Conservation (phyloP, 768 basidiomycete species). For the Lyophyllum shimeji region DNA sequence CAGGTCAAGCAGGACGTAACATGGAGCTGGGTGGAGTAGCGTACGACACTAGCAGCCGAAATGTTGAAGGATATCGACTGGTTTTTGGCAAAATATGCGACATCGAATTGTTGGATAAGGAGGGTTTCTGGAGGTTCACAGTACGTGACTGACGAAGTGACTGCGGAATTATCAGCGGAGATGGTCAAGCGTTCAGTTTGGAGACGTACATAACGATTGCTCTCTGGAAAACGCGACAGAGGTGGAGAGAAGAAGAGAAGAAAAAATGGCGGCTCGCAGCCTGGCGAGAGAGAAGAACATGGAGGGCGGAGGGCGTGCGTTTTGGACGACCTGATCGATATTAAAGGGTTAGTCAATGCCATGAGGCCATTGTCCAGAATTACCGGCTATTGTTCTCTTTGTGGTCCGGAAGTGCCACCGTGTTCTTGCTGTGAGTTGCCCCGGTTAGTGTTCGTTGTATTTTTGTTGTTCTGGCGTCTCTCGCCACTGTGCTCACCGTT, state of each 20-base stretch:
- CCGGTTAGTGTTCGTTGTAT: not conserved
- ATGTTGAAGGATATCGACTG: slow-evolving; percentile 81
- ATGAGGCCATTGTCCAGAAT: slow-evolving; percentile 16
- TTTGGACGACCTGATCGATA: slow-evolving; percentile 1
- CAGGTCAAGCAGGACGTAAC: slow-evolving; percentile 13
- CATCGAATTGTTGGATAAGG: slow-evolving; percentile 76
- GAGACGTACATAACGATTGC: slow-evolving; percentile 59
- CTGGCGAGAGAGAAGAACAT: slow-evolving; percentile 74
- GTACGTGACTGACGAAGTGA: slow-evolving; percentile 87
- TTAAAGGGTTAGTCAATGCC: slow-evolving; percentile 1
- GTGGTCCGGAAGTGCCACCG: not conserved
- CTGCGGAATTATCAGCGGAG: slow-evolving; percentile 35
- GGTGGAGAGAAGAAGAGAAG: slow-evolving; percentile 37
- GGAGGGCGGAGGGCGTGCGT: slow-evolving; percentile 30
- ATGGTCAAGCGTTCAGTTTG: not conserved
- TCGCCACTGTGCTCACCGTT: not conserved
- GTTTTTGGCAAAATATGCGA: slow-evolving; percentile 69
- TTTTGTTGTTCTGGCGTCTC: not conserved
- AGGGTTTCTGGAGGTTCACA: slow-evolving; percentile 79
- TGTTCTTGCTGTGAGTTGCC: not conserved
- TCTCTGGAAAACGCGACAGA: slow-evolving; percentile 46
- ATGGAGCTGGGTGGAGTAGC: slow-evolving; percentile 28
- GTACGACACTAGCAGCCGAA: slow-evolving; percentile 81
- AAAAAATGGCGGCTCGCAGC: slow-evolving; percentile 59
- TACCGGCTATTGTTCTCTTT: slow-evolving; percentile 17